These are phyloP conservation scores for Hypoxylon intermedium DNA, from an alignment of 495 filamentous ascomycete species.

Conservation along the genomic window DNA sequence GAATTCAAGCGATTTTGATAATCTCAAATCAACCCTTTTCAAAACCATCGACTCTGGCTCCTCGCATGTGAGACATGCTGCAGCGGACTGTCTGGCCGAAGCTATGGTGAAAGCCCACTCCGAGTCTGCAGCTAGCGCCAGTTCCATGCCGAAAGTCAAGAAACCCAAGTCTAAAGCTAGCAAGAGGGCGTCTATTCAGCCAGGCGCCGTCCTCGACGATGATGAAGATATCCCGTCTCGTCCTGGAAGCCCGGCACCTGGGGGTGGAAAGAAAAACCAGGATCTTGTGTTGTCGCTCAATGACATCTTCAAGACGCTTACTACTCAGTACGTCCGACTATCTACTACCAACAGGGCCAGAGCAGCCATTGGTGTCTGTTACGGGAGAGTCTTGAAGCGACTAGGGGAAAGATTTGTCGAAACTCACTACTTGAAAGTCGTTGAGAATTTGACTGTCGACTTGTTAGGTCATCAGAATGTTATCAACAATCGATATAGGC, in stretches of 20 bases:
- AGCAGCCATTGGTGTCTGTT: constrained; percentile 86
- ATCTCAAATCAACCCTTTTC: constrained; percentile 76
- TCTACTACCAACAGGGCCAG: constrained; percentile 82
- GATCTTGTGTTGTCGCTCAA: constrained; percentile 75
- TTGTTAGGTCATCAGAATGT: constrained; percentile 78
- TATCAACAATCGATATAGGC: constrained; percentile 83
- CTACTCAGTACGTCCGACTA: constrained; percentile 78
- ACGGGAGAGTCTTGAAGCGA: constrained; percentile 76
- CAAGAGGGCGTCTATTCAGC: constrained; percentile 69
- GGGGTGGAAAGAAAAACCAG: constrained; percentile 64
- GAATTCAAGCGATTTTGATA: constrained; percentile 91
- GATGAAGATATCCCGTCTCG: constrained; percentile 80
- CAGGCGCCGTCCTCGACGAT: constrained; percentile 62
- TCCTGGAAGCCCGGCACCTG: constrained; percentile 73
- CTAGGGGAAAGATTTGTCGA: constrained; percentile 80
- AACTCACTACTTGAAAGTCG: constrained; percentile 77
- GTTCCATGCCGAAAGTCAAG: constrained; percentile 67
- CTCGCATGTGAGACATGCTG: constrained; percentile 77
- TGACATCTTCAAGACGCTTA: constrained; percentile 82
- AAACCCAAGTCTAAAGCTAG: constrained; percentile 74
- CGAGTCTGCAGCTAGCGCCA: constrained; percentile 60
- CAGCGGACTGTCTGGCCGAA: constrained; percentile 83
- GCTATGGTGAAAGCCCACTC: constrained; percentile 82
- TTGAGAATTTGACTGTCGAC: constrained; percentile 80
- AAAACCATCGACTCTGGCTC: constrained; percentile 83